Evolutionary conservation across 306 rosid genomes (phyloP).

Genomic region (Castanea mollissima): DNA sequence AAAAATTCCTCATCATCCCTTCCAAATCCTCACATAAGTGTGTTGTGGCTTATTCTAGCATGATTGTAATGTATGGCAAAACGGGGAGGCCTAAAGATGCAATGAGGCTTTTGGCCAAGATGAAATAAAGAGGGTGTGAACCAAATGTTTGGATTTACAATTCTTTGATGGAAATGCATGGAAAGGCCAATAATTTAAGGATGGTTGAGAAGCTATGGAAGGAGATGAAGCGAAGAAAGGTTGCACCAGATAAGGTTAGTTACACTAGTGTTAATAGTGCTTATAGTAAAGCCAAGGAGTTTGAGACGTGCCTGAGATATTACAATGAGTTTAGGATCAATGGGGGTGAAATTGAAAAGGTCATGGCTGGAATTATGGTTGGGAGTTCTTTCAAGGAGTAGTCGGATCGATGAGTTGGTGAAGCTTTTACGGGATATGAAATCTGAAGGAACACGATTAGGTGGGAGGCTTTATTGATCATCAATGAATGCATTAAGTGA

Average conservation of each 20-base stretch:
- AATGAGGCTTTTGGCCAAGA: conserved; percentile 58
- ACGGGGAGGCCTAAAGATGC: conserved; percentile 54
- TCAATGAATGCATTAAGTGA: conserved; percentile 65
- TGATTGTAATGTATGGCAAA: conserved; percentile 71
- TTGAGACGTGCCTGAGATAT: conserved; percentile 39
- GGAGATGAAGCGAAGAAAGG: conserved; percentile 66
- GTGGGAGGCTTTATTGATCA: conserved; percentile 59
- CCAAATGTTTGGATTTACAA: conserved; percentile 82
- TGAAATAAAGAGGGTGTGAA: conserved; percentile 73
- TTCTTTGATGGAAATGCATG: conserved; percentile 73
- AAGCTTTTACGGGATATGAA: conserved; percentile 67
- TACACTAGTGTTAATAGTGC: conserved; percentile 61
- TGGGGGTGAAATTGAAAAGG: conserved; percentile 64
- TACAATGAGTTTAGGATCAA: conserved; percentile 55
- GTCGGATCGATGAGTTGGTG: conserved; percentile 52
- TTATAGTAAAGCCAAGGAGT: conserved; percentile 52
- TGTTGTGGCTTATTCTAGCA: conserved; percentile 63
- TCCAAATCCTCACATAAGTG: too few relatives aligned
- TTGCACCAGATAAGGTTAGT: conserved; percentile 64
- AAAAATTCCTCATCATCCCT: too few relatives aligned
- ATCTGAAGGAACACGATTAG: conserved; percentile 51
- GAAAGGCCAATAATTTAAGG: conserved; percentile 53
- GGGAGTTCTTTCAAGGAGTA: conserved; percentile 51
- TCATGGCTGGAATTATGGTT: conserved; percentile 69
- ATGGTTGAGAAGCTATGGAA: conserved; percentile 65